These are phyloP conservation scores for Colletotrichum echinochloae DNA, from an alignment of 2,329 filamentous ascomycete species.

Conservation along the genomic window DNA sequence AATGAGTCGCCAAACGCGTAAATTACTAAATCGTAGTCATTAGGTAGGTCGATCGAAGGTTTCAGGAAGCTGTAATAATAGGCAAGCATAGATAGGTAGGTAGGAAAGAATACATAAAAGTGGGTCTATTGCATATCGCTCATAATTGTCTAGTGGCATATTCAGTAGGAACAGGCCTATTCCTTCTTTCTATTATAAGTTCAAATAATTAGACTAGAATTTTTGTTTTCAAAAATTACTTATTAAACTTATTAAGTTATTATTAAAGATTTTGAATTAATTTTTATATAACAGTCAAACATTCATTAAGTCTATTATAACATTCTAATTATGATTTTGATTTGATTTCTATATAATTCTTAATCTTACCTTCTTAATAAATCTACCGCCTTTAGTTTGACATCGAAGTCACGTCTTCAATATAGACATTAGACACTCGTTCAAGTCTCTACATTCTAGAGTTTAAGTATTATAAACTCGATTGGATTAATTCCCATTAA, in stretches of 20 bases:
- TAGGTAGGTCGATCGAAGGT: background rate
- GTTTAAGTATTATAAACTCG: background rate
- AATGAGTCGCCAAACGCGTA: background rate
- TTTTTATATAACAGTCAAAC: too few species aligned
- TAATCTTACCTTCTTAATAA: background rate
- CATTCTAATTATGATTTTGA: too few species aligned
- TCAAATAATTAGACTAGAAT: too few species aligned
- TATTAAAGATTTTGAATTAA: too few species aligned
- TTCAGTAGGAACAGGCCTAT: background rate
- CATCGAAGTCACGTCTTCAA: background rate
- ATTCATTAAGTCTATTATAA: too few species aligned
- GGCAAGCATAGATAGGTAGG: background rate
- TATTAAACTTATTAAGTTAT: too few species aligned
- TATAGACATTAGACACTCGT: background rate
- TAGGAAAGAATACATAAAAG: background rate
- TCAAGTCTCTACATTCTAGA: background rate
- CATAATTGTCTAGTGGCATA: background rate
- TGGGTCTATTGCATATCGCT: background rate
- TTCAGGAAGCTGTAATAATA: background rate
- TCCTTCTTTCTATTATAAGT: background rate
- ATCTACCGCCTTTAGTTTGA: background rate
- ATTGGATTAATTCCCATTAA: background rate
- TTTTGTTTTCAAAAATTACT: too few species aligned
- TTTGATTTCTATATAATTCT: background rate
- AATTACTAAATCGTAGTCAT: background rate